Base-by-base conservation (phyloP, 2,329 filamentous ascomycete species). In the Cladobotryum protrusum region DNA sequence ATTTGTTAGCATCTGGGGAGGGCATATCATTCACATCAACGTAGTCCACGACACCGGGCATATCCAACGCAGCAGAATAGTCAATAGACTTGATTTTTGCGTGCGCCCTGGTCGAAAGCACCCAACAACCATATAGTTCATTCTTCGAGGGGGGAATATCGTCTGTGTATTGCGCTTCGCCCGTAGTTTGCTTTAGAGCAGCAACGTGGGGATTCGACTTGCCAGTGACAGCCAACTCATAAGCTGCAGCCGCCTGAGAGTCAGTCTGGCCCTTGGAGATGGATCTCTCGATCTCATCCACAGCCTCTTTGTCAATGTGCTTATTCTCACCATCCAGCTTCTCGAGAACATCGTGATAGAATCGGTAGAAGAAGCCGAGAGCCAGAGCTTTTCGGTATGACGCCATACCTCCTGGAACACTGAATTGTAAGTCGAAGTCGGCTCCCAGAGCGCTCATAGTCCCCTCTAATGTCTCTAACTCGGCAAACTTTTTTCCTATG, bases 401-500 rank as follows among this genome's bases (percentile, higher is more conserved):
- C 0, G 93, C 92, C 93, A 99, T 99, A 35, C 93, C 93, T 57
- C 93, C 93, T 0, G 92, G 93, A 1, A 99, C 93, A 47, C 90
- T 85, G 60, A 95, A 97, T 4, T 81, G 77, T 29, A 99, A 76
- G 63, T 95, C 82, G 61, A 99, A 99, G 62, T 97, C 93, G 46
- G 81, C 76, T 55, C 89, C 91, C n/a, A 99, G 73, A 1, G 89
- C 87, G 58, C 82, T 86, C 89, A 97, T 96, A 5, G 85, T 81
- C 1, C 88, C 91, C 67, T 99, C 92, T 0, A 97, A 75, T 0
- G 91, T 96, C 49, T 86, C 79, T 1, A 89, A 79, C 56, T 95
- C 85, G 0, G 87, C 85, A 58, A 95, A 86, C 45, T 78, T 84
- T 69, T 87, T 92, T 44, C 90, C 92, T 3, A 83, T 61, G 2